phyloP scores from a whole-genome alignment of 2,329 filamentous ascomycete genomes.

The Sclerotinia glacialis region DNA sequence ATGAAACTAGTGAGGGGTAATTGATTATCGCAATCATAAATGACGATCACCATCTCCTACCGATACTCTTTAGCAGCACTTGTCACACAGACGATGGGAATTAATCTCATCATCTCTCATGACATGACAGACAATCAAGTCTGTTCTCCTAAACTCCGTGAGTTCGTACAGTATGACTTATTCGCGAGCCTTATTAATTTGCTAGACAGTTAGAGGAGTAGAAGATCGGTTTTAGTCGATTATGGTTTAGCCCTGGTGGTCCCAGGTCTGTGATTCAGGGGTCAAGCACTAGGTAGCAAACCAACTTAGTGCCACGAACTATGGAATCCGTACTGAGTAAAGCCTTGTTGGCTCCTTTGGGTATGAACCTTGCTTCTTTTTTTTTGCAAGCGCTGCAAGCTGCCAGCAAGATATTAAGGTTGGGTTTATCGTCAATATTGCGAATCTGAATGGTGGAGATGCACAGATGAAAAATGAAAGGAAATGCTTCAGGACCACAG shows the following conservation, averaged over 20 bases:
- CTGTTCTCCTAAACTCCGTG: neutral
- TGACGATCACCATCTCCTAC: constrained; percentile 5
- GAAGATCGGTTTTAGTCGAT: neutral
- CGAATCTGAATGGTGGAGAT: constrained; percentile 7
- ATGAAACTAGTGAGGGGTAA: constrained; percentile 1
- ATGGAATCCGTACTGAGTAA: neutral
- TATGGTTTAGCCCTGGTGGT: neutral
- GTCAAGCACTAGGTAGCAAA: constrained; percentile 11
- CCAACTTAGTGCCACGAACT: neutral
- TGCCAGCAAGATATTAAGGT: constrained; percentile 6
- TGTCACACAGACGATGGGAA: neutral
- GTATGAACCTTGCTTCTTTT: neutral
- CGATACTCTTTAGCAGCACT: neutral
- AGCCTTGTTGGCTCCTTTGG: neutral
- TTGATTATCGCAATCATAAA: constrained; percentile 16
- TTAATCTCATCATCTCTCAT: neutral
- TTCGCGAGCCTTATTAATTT: neutral
- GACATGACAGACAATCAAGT: neutral
- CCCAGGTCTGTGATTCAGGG: neutral
- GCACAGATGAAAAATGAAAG: constrained; percentile 6
- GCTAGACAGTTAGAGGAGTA: too few species aligned
- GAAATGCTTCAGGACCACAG: constrained; percentile 8
- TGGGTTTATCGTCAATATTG: constrained; percentile 6
- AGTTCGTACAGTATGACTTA: neutral
- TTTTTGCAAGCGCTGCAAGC: constrained; percentile 1